Conservation (phyloP, 441 rosid species). For the Bocquillonia castaneifolia region DNA sequence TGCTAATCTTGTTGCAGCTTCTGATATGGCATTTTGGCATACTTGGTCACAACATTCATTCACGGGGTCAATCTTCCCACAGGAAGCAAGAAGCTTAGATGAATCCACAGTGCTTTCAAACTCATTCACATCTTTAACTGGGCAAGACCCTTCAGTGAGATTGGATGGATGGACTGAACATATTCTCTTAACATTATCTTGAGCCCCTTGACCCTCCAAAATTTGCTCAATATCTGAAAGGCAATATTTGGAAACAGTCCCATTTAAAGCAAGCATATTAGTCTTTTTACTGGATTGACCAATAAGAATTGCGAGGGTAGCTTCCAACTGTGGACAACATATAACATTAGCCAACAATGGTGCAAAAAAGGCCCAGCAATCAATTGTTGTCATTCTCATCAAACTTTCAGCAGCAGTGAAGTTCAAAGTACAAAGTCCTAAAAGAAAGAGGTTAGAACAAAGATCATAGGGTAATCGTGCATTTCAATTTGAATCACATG, state of each 20-base stretch:
- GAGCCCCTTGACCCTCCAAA: slow-evolving; percentile 71
- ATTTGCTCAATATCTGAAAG: slow-evolving; percentile 76
- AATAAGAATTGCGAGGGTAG: slow-evolving; percentile 61
- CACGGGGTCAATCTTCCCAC: slow-evolving; percentile 72
- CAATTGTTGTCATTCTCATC: slow-evolving; percentile 70
- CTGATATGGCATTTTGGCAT: slow-evolving; percentile 77
- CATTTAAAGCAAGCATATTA: slow-evolving; percentile 60
- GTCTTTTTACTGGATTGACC: slow-evolving; percentile 70
- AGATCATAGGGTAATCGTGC: slow-evolving; percentile 7
- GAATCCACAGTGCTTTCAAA: slow-evolving; percentile 67
- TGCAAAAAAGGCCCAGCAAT: slow-evolving; percentile 73
- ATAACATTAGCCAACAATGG: slow-evolving; percentile 80
- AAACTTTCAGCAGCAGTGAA: slow-evolving; percentile 63
- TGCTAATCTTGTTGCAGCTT: slow-evolving; percentile 68
- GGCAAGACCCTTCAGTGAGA: slow-evolving; percentile 81
- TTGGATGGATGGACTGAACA: slow-evolving; percentile 57
- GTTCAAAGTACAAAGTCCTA: slow-evolving; percentile 73
- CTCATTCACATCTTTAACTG: slow-evolving; percentile 56
- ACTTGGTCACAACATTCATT: slow-evolving; percentile 79
- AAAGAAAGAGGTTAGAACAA: slow-evolving; percentile 17
- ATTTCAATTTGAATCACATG: slow-evolving; percentile 9
- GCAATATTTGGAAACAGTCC: slow-evolving; percentile 63
- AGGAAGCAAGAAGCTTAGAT: slow-evolving; percentile 64
- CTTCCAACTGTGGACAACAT: slow-evolving; percentile 92
- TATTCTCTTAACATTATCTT: slow-evolving; percentile 42